These are phyloP conservation scores for Metarhizium anisopliae DNA, from an alignment of 2,329 filamentous ascomycete genomes.

Conservation along the genomic window DNA sequence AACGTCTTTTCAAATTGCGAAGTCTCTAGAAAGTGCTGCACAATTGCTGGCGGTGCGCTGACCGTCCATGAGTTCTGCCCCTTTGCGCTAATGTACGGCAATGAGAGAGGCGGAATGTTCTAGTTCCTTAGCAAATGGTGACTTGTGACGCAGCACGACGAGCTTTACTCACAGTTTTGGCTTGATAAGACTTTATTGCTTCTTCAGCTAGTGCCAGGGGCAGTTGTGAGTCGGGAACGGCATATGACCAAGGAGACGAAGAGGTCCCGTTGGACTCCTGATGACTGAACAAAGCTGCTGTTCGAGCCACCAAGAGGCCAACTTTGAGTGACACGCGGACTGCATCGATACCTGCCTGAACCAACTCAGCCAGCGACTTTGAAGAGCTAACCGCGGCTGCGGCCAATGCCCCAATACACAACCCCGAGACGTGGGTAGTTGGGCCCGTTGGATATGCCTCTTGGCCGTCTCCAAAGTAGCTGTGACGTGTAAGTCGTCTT, in stretches of 20 bases:
- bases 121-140: background rate
- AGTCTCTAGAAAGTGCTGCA: background rate
- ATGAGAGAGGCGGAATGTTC: background rate
- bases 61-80: background rate
- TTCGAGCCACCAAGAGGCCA: slow-evolving; percentile 3
- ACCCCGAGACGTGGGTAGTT: slow-evolving; percentile 1
- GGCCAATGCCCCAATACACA: slow-evolving; percentile 5
- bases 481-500: background rate
- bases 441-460: background rate
- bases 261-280: background rate
- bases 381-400: slow-evolving; percentile 7
- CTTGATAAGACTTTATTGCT: background rate
- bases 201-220: slow-evolving; percentile 1
- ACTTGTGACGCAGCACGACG: background rate
- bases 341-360: slow-evolving; percentile 3
- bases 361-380: slow-evolving; percentile 1
- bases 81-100: slow-evolving; percentile 5
- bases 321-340: slow-evolving; percentile 4
- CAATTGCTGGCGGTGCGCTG: background rate
- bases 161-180: background rate
- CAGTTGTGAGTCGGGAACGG: slow-evolving; percentile 1
- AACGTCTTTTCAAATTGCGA: background rate
- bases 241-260: slow-evolving; percentile 1
- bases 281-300: slow-evolving; percentile 1
- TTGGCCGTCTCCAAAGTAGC: slow-evolving; percentile 3